Base-by-base conservation (phyloP, 228 moss, liverwort and hornwort genomes). In the Sphagnum fallax region DNA sequence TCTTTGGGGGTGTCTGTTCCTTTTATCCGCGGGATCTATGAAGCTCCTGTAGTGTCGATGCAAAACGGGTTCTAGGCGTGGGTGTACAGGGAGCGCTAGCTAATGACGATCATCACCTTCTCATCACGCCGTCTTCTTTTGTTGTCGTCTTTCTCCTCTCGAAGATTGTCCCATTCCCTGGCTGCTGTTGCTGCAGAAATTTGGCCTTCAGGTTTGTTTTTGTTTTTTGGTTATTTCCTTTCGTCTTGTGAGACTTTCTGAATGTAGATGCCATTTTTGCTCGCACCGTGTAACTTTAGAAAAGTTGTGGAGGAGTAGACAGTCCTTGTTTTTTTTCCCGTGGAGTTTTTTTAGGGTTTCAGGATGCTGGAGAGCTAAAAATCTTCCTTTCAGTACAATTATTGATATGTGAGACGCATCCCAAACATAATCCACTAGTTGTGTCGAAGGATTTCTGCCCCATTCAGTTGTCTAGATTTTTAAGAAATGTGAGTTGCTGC, bases 151-250 rank as follows among this genome's bases (percentile, higher is more conserved):
- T 67, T 63, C n/a, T 78, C 75, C 12, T 79, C 72, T n/a, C 65
- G 72, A 65, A 71, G 71, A 59, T 74, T 70, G 67, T 72, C 75
- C 66, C 81, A 84, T 48, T 75, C 75, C 69, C 69, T 71, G 63
- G 32, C 32, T 32, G 32, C 32, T 32, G 32, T 32, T 32, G 81
- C 81, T 58, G 80, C 73, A 48, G 53, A 64, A 47, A 69, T 73
- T 55, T 70, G 18, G 55, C 48, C 55, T 65, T 52, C 60, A 8
- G 74, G 65, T 65, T 49, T 62, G 62, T 47, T 18, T 18, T 16
- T 6, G 8, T 7, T 7, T 62, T 49, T 10, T n/a, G 1, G 49
- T 50, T 12, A 65, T 12, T 14, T 7, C 62, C 62, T 62, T 61
- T 9, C 8, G 16, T 61, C 5, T 61, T 16, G 12, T 14, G 60